phyloP scores from a whole-genome alignment of 139 green algal species.

The Chlorella ohadii region DNA sequence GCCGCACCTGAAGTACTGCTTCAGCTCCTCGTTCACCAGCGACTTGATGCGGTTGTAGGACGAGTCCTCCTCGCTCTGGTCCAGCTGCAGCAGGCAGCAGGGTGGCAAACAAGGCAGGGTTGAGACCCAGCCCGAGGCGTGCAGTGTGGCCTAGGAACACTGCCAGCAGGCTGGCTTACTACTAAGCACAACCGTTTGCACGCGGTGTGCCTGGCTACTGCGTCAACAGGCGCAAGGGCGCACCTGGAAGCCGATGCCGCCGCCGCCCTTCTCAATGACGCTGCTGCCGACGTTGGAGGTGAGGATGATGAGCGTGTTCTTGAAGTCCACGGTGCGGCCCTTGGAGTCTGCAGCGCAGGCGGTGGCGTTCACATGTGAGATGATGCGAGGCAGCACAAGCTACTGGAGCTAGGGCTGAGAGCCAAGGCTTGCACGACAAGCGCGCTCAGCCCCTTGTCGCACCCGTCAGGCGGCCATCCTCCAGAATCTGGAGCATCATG shows the following conservation, averaged over 20 bases:
- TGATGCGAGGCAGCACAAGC: too few relatives aligned
- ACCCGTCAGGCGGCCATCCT: constrained; percentile 34
- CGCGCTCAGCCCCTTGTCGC: too few relatives aligned
- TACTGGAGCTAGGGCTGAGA: too few relatives aligned
- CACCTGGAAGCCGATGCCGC: constrained; percentile 83
- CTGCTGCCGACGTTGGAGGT: constrained; percentile 97
- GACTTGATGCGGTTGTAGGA: constrained; percentile 94
- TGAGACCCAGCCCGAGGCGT: too few relatives aligned
- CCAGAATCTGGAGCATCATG: constrained; percentile 96
- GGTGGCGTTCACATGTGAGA: too few relatives aligned
- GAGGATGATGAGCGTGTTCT: constrained; percentile 99
- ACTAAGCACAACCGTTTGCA: too few relatives aligned
- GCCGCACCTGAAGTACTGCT: constrained; percentile 95
- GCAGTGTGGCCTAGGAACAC: too few relatives aligned
- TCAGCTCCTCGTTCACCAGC: constrained; percentile 99
- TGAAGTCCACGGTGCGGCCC: constrained; percentile 98
- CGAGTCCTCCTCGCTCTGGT: constrained; percentile 56
- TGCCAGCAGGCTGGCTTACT: too few relatives aligned
- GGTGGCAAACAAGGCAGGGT: too few relatives aligned
- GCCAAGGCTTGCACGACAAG: too few relatives aligned
- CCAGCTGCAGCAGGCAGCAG: constrained; percentile 32
- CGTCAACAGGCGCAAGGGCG: not conserved
- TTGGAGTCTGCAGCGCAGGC: constrained; percentile 83
- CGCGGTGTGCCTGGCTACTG: too few relatives aligned
- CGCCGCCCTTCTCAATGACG: constrained; percentile 97